Evolutionary conservation across 192 early-diverging fungal species (phyloP), one percentile per base, ranked within the genome.

Genomic region (Coemansia sp.): DNA sequence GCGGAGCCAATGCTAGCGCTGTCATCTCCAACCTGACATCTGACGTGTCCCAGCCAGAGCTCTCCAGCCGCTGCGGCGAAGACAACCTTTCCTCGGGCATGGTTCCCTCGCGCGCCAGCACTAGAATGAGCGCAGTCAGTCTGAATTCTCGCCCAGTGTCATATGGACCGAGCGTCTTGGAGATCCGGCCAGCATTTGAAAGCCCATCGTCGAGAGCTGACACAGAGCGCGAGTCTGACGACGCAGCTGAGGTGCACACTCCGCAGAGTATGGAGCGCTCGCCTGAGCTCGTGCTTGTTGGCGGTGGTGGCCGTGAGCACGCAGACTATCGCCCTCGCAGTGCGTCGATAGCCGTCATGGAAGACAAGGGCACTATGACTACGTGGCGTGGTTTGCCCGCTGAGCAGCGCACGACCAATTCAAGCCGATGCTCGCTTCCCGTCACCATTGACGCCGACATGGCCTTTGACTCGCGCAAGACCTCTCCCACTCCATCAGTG

Each of bases 301-400:
- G 81, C 18, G 79, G 79, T 7, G 80, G 80, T 16, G 74, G 65
- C 0, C 13, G 65, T 12, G 44, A 62, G 24, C 43, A 36, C 15
- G 36, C 24, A 1, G 76, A 70, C 22, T 60, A 44, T 2, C 75
- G 81, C 4, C 68, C 76, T 7, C 75, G 76, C 44, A 83, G 75
- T 64, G 60, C 72, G 38, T 77, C 81, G n/a, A 72, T 83, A 55
- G 62, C 73, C 6, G 66, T 69, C 46, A 73, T 78, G 57, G 81
- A 83, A 53, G 81, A 83, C 64, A 83, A 75, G 67, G 66, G 70
- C 50, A 83, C 81, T 1, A 74, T 75, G 75, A 83, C 81, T 38
- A 83, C 81, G 6, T 64, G 69, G 75, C 81, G 81, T 49, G 81
- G 81, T 13, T 55, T 78, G 11, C 81, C 81, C 12, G 70, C 74